A percentile compares a stretch with the other conserved stretches of the same genome.
Evolutionary conservation across 768 basidiomycete species (phyloP).

Genomic region (Lentinula edodes): DNA sequence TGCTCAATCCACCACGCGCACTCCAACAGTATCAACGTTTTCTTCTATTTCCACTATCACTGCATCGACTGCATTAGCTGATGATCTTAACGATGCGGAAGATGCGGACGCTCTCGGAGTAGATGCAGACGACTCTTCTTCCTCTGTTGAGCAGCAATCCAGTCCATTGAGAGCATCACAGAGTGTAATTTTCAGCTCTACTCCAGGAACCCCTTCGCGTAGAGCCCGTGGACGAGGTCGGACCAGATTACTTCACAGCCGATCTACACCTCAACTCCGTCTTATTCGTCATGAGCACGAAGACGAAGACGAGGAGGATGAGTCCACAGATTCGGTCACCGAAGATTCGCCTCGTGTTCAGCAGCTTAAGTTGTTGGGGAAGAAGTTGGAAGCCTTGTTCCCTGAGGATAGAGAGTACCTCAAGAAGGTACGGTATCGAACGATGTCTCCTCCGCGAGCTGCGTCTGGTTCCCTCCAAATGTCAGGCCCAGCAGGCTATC

Average conservation of each 20-base stretch:
- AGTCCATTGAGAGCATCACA: constrained; percentile 12
- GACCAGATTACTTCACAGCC: constrained; percentile 5
- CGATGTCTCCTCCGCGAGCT: constrained; percentile 3
- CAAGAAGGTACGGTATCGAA: constrained; percentile 6
- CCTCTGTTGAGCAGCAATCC: constrained; percentile 16
- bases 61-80: constrained; percentile 4
- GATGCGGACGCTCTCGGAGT: constrained; percentile 11
- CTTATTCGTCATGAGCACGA: constrained; percentile 8
- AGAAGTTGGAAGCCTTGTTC: constrained; percentile 17
- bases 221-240: background rate
- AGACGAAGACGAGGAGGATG: constrained; percentile 5
- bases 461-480: constrained; percentile 8
- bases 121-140: constrained; percentile 21
- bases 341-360: constrained; percentile 14
- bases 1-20: constrained; percentile 9
- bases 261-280: constrained; percentile 17
- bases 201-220: constrained; percentile 10
- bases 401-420: constrained; percentile 15
- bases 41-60: background rate
- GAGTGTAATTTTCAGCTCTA: constrained; percentile 6
- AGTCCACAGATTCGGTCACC: constrained; percentile 8
- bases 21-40: background rate
- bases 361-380: constrained; percentile 14
- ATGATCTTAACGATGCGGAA: constrained; percentile 11
- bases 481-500: constrained; percentile 8